Evolutionary conservation across 1,284 basidiomycete species (phyloP), one percentile per base, ranked within the genome.

Genomic region (Ustilago bromivora): DNA sequence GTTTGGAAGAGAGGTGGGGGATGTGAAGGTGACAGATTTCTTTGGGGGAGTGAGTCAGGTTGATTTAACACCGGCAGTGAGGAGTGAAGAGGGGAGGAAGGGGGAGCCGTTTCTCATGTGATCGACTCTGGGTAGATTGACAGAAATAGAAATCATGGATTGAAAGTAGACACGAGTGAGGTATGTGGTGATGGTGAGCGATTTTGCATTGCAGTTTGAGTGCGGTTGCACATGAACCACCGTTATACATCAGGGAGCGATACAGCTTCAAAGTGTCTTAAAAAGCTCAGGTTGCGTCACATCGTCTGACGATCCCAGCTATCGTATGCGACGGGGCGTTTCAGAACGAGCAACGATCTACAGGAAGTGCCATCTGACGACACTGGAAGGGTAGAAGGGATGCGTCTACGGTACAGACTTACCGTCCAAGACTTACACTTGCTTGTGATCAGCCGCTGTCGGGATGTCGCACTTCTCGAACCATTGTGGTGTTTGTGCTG

Each of bases 1-100:
- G 13, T 97, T 94, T 87, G 85, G 85, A 6, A 89, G 93, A n/a
- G 87, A 90, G 2, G 88, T 95, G 11, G 87, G 89, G 52, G 86
- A 91, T n/a, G 90, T 93, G 0, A 90, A 92, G 17, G 90, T 98
- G 71, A 98, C 96, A 4, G 96, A 98, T 87, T 99, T 99, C 86
- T 94, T 99, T 79, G 96, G 96, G 3, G 94, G 93, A 0, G 94
- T 98, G 10, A 90, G 93, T 3, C 92, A 93, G 68, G 94, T 93
- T 0, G 94, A 97, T 79, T 79, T 89, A 6, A 84, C 81, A 5
- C 4, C 41, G 5, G 23, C 36, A 28, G 38, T 13, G 43, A 46
- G 8, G 32, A 23, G 34, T 17, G 31, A 54, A 19, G n/a, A 54
- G 52, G n/a, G 34, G 15, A 36, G 34, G n/a, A 32, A n/a, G n/a